A percentile compares a stretch with the other conserved stretches of the same genome.
Conservation (phyloP, 768 basidiomycete species). For the Tylopilus balloui region DNA sequence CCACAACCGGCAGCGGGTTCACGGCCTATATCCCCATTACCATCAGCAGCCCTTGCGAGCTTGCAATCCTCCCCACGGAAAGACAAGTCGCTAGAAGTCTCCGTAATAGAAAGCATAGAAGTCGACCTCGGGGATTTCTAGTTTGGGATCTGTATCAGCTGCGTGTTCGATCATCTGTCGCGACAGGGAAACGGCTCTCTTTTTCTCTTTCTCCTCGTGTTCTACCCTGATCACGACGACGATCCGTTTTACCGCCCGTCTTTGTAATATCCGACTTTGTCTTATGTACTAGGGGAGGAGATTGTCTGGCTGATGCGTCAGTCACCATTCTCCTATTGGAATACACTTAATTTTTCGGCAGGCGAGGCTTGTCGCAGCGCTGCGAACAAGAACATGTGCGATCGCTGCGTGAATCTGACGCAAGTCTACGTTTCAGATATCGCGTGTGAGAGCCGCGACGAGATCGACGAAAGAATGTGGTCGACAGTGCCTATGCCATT, state of each 20-base stretch:
- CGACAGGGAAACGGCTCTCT: neutral
- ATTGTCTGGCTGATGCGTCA: slow-evolving; percentile 5
- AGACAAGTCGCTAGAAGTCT: slow-evolving; percentile 48
- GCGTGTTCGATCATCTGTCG: slow-evolving; percentile 3
- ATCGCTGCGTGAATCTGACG: no score
- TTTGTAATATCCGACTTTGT: slow-evolving; percentile 3
- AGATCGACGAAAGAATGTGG: no score
- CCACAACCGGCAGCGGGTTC: slow-evolving; percentile 24
- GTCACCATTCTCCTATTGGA: neutral
- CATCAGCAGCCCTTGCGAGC: slow-evolving; percentile 19
- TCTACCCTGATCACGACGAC: neutral
- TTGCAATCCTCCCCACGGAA: slow-evolving; percentile 29
- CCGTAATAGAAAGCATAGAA: slow-evolving; percentile 63
- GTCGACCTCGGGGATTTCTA: slow-evolving; percentile 79
- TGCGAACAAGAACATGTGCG: neutral
- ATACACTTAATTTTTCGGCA: slow-evolving; percentile 2
- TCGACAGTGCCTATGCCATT: neutral
- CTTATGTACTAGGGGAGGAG: slow-evolving; percentile 3
- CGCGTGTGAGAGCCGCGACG: no score
- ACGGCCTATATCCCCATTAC: slow-evolving; percentile 37
- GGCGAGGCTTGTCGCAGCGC: neutral
- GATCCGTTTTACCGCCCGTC: neutral
- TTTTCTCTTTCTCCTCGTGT: neutral
- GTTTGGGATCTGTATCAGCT: slow-evolving; percentile 3
- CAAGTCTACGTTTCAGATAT: no score